These are phyloP conservation scores for Pythium monospermum DNA, from an alignment of 352 stramenopile genomes.

Conservation along the genomic window DNA sequence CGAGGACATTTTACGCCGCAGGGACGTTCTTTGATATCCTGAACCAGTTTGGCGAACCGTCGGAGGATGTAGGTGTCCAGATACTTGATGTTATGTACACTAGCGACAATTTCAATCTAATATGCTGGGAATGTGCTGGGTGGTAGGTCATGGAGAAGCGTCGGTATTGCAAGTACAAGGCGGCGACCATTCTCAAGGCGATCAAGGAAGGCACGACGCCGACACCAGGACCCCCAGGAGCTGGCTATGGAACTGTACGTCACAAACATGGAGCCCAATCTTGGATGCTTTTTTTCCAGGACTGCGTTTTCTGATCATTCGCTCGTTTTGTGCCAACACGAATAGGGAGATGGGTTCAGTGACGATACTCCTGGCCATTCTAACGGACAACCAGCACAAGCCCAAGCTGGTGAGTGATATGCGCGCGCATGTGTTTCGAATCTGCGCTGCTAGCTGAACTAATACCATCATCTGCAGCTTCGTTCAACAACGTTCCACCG, in stretches of 20 bases:
- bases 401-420: too few species aligned
- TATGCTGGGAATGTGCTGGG: too few species aligned
- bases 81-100: too few species aligned
- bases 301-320: too few species aligned
- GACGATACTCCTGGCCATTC: not conserved
- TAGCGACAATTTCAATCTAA: too few species aligned
- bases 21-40: slow-evolving; percentile 96
- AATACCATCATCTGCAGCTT: too few species aligned
- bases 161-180: slow-evolving; percentile 95
- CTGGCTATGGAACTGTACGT: slow-evolving; percentile 13
- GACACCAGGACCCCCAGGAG: slow-evolving; percentile 69
- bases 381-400: not conserved
- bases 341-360: not conserved
- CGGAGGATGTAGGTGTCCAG: slow-evolving; percentile 52
- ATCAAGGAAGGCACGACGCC: slow-evolving; percentile 90
- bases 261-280: not conserved
- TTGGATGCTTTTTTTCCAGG: too few species aligned
- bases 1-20: slow-evolving; percentile 95
- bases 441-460: too few species aligned
- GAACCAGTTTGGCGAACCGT: slow-evolving; percentile 90
- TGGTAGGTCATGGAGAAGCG: slow-evolving; percentile 80
- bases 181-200: slow-evolving; percentile 93
- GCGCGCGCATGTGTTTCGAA: too few species aligned
- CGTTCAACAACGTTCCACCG: not conserved
- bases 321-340: too few species aligned